phyloP scores from a whole-genome alignment of 2,329 filamentous ascomycete species.

The Aspergillus ochraceus region DNA sequence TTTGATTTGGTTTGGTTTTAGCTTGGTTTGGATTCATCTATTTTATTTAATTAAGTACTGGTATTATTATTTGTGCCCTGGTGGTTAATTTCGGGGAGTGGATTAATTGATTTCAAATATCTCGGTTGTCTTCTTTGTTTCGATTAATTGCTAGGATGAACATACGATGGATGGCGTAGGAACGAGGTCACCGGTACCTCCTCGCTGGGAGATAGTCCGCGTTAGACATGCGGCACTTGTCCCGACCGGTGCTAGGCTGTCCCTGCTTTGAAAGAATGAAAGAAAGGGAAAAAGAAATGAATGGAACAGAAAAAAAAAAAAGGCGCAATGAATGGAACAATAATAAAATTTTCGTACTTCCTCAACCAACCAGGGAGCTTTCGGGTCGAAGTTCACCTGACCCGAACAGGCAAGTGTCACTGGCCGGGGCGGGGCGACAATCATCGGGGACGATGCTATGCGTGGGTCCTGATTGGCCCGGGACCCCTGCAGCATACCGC shows the following conservation, averaged over 20 bases:
- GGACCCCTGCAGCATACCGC: constrained; percentile 25
- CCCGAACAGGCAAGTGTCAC: constrained; percentile 11
- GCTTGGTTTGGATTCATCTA: no score
- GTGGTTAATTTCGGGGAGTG: no score
- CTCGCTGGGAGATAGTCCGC: neutral
- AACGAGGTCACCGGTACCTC: neutral
- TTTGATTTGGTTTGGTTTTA: no score
- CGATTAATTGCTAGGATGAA: neutral
- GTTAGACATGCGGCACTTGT: neutral
- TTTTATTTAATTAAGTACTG: neutral
- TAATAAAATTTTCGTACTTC: neutral
- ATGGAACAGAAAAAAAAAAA: no score
- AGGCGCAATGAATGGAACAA: neutral
- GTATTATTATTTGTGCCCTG: no score
- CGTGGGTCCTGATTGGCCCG: constrained; percentile 5
- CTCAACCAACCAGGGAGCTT: neutral
- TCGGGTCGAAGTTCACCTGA: constrained; percentile 2
- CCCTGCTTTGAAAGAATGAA: neutral
- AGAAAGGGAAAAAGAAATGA: neutral
- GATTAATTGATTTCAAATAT: no score
- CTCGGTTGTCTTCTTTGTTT: constrained; percentile 2
- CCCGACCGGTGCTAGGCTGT: neutral
- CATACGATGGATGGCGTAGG: neutral
- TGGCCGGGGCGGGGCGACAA: neutral
- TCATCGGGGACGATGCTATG: neutral